Base-by-base conservation (phyloP, 2,329 filamentous ascomycete species). In the Exophiala dermatitidis region DNA sequence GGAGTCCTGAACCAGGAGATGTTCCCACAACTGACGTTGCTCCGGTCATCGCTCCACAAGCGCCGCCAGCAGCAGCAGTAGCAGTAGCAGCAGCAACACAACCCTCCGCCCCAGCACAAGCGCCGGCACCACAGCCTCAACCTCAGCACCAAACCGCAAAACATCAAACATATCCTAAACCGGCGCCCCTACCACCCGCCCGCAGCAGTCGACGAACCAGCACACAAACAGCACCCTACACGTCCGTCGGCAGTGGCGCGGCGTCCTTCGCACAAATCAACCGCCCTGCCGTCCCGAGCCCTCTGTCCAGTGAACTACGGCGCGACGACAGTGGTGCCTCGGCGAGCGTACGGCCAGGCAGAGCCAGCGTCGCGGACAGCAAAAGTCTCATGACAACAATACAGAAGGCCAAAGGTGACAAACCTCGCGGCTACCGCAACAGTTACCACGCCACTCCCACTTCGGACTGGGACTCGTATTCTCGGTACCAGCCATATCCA, bases 261-360 rank as follows among this genome's bases (percentile, higher is more conserved):
- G 47, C 53, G 10, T 47, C 40, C n/a, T 50, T 43, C 54, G 50
- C 31, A 12, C 34, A 58, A 31, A 30, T 44, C 28, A 58, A 60
- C 46, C 49, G 56, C 1, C 55, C 57, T n/a, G 38, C 51, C 19
- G 31, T 54, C 5, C 57, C 57, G 4, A 57, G 53, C 19, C 57
- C 57, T 5, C 48, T 59, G 44, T 57, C 54, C 33, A 57, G 46
- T 48, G 57, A 59, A 48, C 10, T 59, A 29, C 50, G 44, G 3
- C 51, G 33, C 26, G 57, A 59, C 19, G 41, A 38, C 7, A 10
- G 29, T 7, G 7, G 10, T 5, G 42, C 42, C 12, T 6, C 28
- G 29, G 42, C 28, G 8, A 10, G 4, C 7, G 42, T 12, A 32
- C 31, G 5, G 32, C 32, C 38, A 32, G 37, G 37, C 47, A 26